Base-by-base conservation (phyloP, 495 filamentous ascomycete genomes). In the Penicillium subrubescens region DNA sequence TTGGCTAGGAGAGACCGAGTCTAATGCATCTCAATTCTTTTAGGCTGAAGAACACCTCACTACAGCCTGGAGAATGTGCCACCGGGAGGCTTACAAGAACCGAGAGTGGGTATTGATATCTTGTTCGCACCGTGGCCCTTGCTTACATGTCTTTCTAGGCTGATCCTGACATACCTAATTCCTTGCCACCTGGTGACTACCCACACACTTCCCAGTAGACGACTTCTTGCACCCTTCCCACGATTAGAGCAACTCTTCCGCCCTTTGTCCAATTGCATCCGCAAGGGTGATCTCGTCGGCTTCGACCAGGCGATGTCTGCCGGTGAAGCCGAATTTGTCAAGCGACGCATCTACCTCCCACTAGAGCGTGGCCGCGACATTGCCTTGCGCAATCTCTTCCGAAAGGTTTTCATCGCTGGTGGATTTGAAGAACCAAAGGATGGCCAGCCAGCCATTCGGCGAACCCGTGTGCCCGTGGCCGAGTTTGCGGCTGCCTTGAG, bases 91-190 rank as follows among this genome's bases (percentile, higher is more conserved):
- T 2, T 79, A 73, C 44, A 87, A 86, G 62, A 98, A 98, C 70
- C 87, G 88, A 69, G 91, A 97, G 89, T 95, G 64, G 72, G 86
- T 81, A 23, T 46, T 17, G 59, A 82, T 60, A n/a, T 2, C 39
- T 17, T 15, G 29, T 41, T 55, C 37, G 10, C 88, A 71, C 79
- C 91, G 37, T 54, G 33, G 68, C 78, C 83, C 57, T 83, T 63
- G 8, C 7, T 31, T 17, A 52, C 27, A n/a, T 21, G 8, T 21
- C 10, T 37, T 14, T 46, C 0, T 64, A 96, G 92, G 71, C 81
- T 96, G 50, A 97, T 99, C 63, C 83, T 98, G n/a, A 96, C 91
- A 3, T 98, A 99, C 67, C 87, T 99, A 21, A 90, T 99, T 57
- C 95, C 95, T 1, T 96, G 92, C 63, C 92, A 90, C 58, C 87